Percentiles rank a stretch among this genome's conserved stretches.
These are phyloP conservation scores for Epichloe sylvatica DNA, from an alignment of 2,329 filamentous ascomycete species.

Conservation along the genomic window DNA sequence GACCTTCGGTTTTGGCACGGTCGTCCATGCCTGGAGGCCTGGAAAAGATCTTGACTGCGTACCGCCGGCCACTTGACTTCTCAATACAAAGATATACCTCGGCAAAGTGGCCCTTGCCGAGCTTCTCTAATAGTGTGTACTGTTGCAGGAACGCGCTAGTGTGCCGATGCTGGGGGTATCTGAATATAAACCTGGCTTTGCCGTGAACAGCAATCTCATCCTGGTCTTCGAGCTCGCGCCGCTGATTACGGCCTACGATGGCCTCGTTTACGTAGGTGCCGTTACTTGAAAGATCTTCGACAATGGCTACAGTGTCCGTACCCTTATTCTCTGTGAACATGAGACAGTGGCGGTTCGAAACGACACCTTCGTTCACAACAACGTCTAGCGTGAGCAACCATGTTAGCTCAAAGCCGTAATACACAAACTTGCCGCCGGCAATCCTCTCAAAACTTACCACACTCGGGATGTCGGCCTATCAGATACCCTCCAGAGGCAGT, in stretches of 20 bases:
- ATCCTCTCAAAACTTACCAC: slow-evolving; percentile 45
- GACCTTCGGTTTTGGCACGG: slow-evolving; percentile 64
- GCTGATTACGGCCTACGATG: slow-evolving; percentile 80
- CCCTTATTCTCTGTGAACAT: slow-evolving; percentile 49
- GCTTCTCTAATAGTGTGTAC: slow-evolving; percentile 69
- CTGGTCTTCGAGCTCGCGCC: slow-evolving; percentile 72
- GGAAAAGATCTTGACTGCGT: slow-evolving; percentile 89
- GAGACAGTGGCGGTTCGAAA: slow-evolving; percentile 76
- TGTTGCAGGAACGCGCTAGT: slow-evolving; percentile 73
- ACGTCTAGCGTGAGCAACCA: slow-evolving; percentile 36
- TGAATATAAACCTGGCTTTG: slow-evolving; percentile 78
- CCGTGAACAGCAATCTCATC: slow-evolving; percentile 84
- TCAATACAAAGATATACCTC: slow-evolving; percentile 87
- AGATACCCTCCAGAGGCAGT: slow-evolving; percentile 70
- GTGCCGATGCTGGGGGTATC: slow-evolving; percentile 64
- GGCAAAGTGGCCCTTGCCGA: slow-evolving; percentile 91
- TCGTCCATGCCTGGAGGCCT: slow-evolving; percentile 73
- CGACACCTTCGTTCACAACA: slow-evolving; percentile 58
- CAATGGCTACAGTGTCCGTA: slow-evolving; percentile 50
- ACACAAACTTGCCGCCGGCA: not conserved
- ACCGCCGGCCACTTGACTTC: slow-evolving; percentile 66
- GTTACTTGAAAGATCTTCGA: slow-evolving; percentile 91
- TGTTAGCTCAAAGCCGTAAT: not conserved
- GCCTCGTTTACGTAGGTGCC: slow-evolving; percentile 93
- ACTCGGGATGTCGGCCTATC: slow-evolving; percentile 85